A percentile compares a stretch with the other conserved stretches of the same genome.
Evolutionary conservation across 73 alveolate species (phyloP).

Genomic region (Stentor roeselii): DNA sequence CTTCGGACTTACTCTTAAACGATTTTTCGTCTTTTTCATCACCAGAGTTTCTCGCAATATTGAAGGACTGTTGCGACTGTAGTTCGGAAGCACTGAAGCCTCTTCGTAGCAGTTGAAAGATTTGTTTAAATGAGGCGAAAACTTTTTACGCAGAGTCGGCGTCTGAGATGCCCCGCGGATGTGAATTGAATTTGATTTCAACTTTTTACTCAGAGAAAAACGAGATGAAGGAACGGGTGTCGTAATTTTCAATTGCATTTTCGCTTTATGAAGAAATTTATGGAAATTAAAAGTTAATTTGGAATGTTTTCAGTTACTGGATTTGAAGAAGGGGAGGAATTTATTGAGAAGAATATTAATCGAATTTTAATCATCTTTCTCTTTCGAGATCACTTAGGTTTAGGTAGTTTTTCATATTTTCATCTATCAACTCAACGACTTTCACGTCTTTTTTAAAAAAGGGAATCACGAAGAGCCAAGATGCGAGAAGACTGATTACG

Average conservation of each 20-base stretch:
- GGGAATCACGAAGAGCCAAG: too few relatives aligned
- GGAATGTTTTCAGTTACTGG: too few relatives aligned
- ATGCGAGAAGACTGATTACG: too few relatives aligned
- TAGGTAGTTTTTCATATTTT: too few relatives aligned
- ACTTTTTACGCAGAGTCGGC: conserved; percentile 1
- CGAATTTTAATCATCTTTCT: too few relatives aligned
- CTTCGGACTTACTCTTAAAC: neutral
- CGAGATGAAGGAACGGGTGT: neutral
- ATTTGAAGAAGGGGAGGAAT: too few relatives aligned
- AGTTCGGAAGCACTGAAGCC: neutral
- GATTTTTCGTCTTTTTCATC: neutral
- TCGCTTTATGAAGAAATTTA: too few relatives aligned
- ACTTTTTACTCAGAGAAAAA: neutral
- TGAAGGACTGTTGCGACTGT: neutral
- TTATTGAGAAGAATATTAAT: too few relatives aligned
- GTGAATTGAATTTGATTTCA: neutral
- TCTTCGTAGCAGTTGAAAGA: conserved; percentile 1
- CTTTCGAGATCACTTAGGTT: too few relatives aligned
- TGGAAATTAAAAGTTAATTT: too few relatives aligned
- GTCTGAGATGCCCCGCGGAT: neutral
- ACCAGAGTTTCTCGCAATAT: neutral
- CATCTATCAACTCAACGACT: too few relatives aligned
- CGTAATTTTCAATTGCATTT: neutral
- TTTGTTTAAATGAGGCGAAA: conserved; percentile 5
- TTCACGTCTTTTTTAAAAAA: too few relatives aligned